Evolutionary conservation across 805 yeast genomes (phyloP), one percentile per base, ranked within the genome.

Genomic region (Yarrowia sp.): DNA sequence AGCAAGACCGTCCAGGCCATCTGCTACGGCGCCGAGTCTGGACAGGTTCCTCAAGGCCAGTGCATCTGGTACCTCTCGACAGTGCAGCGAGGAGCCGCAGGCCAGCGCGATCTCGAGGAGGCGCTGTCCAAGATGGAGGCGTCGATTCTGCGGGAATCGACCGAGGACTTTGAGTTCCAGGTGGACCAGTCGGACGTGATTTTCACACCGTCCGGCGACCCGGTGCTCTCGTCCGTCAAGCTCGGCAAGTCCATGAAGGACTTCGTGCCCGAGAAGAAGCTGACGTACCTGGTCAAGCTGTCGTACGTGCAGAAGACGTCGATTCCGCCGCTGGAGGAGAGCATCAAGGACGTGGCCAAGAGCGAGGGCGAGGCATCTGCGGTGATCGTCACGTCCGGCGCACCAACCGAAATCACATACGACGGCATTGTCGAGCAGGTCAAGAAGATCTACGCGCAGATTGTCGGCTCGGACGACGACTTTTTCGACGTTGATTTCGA

Each of bases 401-500:
- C 49, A 6, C 39, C 49, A 3, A 59, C 71, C 7, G 98, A 93
- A 70, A 81, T 94, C 29, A 87, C 96, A 36, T 93, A 91, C 72
- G 97, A 93, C 72, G 98, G 97, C 29, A 82, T 89, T 4, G 83
- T 93, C 18, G 84, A 92, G 1, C 94, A 90, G 64, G 90, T 92
- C 6, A 87, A 84, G 70, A 76, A 82, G 19, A 72, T 93, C 41
- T 93, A 90, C 72, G 85, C 83, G 64, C 79, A 81, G 62, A 85
- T 93, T 65, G 96, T 94, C 10, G 98, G 98, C 9, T 83, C 96
- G 1, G 94, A 89, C 71, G 98, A 93, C 69, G 98, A 93, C 74
- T 94, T 94, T 76, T 93, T 93, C 72, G 97, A 90, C 73, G 89
- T 93, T 38, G 98, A 93, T 74, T 93, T 93, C 71, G 98, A 93